These are phyloP conservation scores for Aspergillus bertholletiae DNA, from an alignment of 495 filamentous ascomycete species.

Conservation along the genomic window DNA sequence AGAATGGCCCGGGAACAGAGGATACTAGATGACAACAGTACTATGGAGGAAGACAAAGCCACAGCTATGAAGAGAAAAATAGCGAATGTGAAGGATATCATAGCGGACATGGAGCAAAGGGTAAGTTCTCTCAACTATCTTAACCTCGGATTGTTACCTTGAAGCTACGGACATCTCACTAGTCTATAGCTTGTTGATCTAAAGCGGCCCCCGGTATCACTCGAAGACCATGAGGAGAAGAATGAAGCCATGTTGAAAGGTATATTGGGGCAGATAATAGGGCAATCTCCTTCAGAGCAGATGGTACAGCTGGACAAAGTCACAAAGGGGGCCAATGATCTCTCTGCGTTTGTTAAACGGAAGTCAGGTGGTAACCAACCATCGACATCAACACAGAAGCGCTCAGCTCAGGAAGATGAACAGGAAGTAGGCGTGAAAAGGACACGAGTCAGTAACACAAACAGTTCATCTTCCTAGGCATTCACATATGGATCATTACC, in stretches of 20 bases:
- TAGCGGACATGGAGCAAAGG: constrained; percentile 82
- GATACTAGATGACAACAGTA: constrained; percentile 52
- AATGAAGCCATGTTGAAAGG: constrained; percentile 54
- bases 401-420: constrained; percentile 23
- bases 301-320: constrained; percentile 71
- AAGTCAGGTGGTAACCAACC: constrained; percentile 47
- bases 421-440: constrained; percentile 29
- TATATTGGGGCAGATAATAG: constrained; percentile 71
- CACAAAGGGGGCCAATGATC: constrained; percentile 75
- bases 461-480: background rate
- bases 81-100: constrained; percentile 78
- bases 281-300: constrained; percentile 58
- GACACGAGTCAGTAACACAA: constrained; percentile 19
- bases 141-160: constrained; percentile 6
- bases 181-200: constrained; percentile 66
- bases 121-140: constrained; percentile 39
- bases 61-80: constrained; percentile 63
- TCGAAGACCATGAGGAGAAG: constrained; percentile 47
- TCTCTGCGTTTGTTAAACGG: constrained; percentile 75
- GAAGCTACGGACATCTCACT: constrained; percentile 15
- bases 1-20: constrained; percentile 74
- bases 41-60: constrained; percentile 41
- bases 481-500: background rate
- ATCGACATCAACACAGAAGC: constrained; percentile 18
- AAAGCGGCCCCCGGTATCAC: constrained; percentile 63